Evolutionary conservation across 2,329 filamentous ascomycete species (phyloP), one percentile per base, ranked within the genome.

Genomic region (Fusarium graminum): DNA sequence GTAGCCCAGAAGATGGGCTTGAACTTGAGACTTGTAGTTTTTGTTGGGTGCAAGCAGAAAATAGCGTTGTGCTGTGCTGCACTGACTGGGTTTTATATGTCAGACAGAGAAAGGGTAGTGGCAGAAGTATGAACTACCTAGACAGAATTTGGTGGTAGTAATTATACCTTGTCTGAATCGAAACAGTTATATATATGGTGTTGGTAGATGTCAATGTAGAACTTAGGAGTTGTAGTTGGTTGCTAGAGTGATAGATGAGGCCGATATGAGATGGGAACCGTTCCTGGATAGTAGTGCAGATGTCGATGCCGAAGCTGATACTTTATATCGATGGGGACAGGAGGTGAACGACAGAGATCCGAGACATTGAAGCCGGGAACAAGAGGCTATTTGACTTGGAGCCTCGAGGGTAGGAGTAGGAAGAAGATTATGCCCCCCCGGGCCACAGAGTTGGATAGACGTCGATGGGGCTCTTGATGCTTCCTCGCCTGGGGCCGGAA

Each of bases 331-430:
- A 32, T 45, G n/a, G 25, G 19, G 28, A 28, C 41, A 58, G 14
- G 39, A 26, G 22, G 41, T 44, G 41, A 57, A 36, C 42, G 38
- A 39, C 22, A 36, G 63, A 55, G 32, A 62, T 14, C 16, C 29
- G 32, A 56, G 56, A 32, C 64, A 68, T 68, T 45, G 42, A 51
- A 50, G 60, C 46, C 39, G 64, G 64, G 53, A 34, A 51, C n/a
- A 45, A 54, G 49, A 22, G 59, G 38, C 53, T 67, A 68, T 67
- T 67, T 67, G 64, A 67, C 50, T 41, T 50, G 39, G 53, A 65
- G 53, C 28, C 56, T 61, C 44, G 34, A 43, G 50, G 41, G 34
- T 29, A 67, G 52, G 17, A n/a, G n/a, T 36, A 36, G 34, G 34
- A 36, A 63, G 47, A 67, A 66, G 53, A 63, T 25, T 41, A 64